phyloP scores from a whole-genome alignment of 495 filamentous ascomycete species.

The Neurospora hispaniola region DNA sequence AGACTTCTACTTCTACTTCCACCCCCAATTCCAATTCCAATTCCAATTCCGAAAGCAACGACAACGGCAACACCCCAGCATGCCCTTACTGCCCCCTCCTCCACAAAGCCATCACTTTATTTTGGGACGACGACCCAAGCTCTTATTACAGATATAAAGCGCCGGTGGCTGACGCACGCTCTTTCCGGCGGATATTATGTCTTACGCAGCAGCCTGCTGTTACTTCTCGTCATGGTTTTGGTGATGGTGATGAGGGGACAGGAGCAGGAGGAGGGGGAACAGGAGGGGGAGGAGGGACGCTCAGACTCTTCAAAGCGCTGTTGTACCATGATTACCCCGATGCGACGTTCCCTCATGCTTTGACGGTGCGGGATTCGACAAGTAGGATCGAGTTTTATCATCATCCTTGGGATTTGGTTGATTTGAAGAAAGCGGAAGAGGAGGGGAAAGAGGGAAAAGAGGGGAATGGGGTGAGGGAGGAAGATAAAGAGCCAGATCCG shows the following conservation, averaged over 20 bases:
- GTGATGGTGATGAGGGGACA: not conserved
- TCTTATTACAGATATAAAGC: not conserved
- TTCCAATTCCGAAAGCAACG: not conserved
- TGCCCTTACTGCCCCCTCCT: slow-evolving; percentile 1
- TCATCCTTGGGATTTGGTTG: not conserved
- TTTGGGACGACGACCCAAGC: slow-evolving; percentile 3
- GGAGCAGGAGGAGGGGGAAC: not conserved
- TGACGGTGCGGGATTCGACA: slow-evolving; percentile 4
- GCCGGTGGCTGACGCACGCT: not conserved
- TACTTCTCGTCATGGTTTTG: not conserved
- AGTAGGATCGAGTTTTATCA: slow-evolving; percentile 9
- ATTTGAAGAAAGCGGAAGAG: not conserved
- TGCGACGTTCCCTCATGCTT: slow-evolving; percentile 1
- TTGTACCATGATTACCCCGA: slow-evolving; percentile 4
- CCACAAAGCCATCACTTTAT: slow-evolving; percentile 3
- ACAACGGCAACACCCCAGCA: not conserved
- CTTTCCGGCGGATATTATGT: not conserved
- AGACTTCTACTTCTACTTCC: not conserved
- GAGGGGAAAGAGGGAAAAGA: too few relatives aligned
- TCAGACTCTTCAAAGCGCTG: slow-evolving; percentile 3
- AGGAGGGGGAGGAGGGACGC: not conserved
- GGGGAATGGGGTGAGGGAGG: too few relatives aligned
- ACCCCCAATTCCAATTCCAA: not conserved
- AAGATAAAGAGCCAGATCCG: too few relatives aligned
- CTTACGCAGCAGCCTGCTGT: not conserved